Conservation (phyloP, 345 rosid species). For the Populus euphratica region DNA sequence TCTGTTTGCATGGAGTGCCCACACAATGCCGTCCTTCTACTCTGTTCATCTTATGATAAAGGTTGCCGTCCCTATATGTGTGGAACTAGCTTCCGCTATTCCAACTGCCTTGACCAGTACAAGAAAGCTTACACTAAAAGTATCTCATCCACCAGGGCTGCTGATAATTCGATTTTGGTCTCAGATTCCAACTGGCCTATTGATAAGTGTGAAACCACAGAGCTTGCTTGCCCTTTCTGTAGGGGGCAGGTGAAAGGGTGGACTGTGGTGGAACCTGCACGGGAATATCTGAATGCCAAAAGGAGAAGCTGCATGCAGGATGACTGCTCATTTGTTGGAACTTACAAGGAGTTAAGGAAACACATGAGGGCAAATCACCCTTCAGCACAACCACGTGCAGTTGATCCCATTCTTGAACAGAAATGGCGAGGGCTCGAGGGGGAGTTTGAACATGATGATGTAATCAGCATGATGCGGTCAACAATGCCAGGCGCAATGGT, state of each 20-base stretch:
- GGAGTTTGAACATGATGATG: constrained; percentile 69
- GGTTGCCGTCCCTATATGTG: constrained; percentile 99
- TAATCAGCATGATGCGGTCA: constrained; percentile 75
- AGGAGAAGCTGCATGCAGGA: constrained; percentile 95
- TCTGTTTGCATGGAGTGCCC: constrained; percentile 98
- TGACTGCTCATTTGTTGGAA: constrained; percentile 63
- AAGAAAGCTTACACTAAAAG: constrained; percentile 73
- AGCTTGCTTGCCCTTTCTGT: constrained; percentile 90
- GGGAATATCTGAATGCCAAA: constrained; percentile 67
- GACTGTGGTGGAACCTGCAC: constrained; percentile 89
- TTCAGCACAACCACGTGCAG: constrained; percentile 67
- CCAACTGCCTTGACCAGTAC: constrained; percentile 94
- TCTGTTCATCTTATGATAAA: constrained; percentile 93
- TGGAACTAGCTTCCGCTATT: constrained; percentile 90
- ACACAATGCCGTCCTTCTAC: constrained; percentile 94
- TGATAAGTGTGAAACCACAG: constrained; percentile 52
- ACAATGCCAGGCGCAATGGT: constrained; percentile 88
- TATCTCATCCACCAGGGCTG: constrained; percentile 32
- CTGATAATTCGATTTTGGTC: constrained; percentile 27
- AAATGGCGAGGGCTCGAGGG: constrained; percentile 77
- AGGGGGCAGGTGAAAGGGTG: constrained; percentile 97
- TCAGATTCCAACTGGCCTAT: constrained; percentile 31
- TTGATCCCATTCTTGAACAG: constrained; percentile 78
- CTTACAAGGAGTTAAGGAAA: constrained; percentile 84
- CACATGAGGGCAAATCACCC: constrained; percentile 85